These are phyloP conservation scores for Corymbia calophylla DNA, from an alignment of 441 rosid genomes.

Conservation along the genomic window DNA sequence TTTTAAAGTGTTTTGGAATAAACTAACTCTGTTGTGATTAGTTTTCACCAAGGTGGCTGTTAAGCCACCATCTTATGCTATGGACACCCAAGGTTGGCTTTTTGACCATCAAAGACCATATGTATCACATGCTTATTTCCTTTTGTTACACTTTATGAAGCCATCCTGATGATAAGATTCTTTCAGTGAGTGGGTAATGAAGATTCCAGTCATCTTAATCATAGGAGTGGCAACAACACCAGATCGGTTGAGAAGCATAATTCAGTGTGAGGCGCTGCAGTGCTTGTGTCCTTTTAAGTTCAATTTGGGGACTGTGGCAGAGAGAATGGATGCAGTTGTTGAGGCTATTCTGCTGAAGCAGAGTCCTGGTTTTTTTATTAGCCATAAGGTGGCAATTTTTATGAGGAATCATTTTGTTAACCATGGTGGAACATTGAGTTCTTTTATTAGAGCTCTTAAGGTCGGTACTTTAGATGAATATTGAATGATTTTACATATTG, in stretches of 20 bases:
- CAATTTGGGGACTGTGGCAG: conserved; percentile 65
- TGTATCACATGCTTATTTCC: neutral
- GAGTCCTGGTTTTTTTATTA: conserved; percentile 63
- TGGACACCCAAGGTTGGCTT: neutral
- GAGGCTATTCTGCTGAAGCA: conserved; percentile 74
- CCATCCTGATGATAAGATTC: neutral
- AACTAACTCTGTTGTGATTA: neutral
- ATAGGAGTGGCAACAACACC: conserved; percentile 89
- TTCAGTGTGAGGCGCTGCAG: conserved; percentile 59
- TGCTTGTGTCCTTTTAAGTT: conserved; percentile 56
- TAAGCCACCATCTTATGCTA: neutral
- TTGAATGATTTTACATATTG: neutral
- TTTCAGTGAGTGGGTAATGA: conserved; percentile 78
- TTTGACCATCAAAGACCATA: neutral
- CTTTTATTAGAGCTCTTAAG: conserved; percentile 84
- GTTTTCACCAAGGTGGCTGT: neutral
- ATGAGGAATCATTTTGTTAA: conserved; percentile 68
- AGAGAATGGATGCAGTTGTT: conserved; percentile 82
- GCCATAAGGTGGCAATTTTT: conserved; percentile 69
- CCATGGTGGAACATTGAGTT: conserved; percentile 86
- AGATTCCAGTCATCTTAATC: conserved; percentile 68
- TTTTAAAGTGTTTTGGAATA: neutral
- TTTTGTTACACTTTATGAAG: neutral
- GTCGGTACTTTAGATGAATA: conserved; percentile 23
- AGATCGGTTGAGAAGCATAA: conserved; percentile 58